phyloP scores from a whole-genome alignment of 306 rosid genomes.

The Corylus heterophylla region DNA sequence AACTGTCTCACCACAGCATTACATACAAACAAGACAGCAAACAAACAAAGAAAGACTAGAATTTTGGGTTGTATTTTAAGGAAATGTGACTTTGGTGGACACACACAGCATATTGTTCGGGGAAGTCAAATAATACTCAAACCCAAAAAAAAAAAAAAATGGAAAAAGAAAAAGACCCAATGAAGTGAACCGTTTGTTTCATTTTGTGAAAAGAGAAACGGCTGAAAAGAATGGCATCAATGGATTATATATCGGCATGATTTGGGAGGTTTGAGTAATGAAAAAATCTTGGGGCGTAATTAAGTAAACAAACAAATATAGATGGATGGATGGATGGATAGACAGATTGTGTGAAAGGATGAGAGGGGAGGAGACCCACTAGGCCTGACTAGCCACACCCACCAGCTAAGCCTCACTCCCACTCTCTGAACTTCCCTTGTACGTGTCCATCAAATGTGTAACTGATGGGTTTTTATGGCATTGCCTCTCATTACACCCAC shows the following conservation, averaged over 20 bases:
- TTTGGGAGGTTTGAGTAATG: slow-evolving; percentile 56
- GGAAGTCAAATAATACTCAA: neutral
- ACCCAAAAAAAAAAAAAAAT: neutral
- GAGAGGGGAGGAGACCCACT: neutral
- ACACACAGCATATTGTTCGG: neutral
- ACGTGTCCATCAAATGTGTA: slow-evolving; percentile 34
- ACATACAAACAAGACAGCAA: slow-evolving; percentile 17
- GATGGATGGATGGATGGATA: too few species aligned
- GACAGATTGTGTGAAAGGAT: too few species aligned
- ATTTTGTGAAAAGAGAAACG: slow-evolving; percentile 40
- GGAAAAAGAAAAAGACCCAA: neutral
- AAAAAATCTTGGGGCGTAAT: slow-evolving; percentile 47
- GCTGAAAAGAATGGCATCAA: slow-evolving; percentile 29
- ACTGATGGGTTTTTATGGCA: slow-evolving; percentile 71
- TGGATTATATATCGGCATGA: slow-evolving; percentile 43
- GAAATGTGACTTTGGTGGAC: slow-evolving; percentile 19
- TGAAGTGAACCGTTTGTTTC: neutral
- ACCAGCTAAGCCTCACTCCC: neutral
- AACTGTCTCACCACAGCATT: slow-evolving; percentile 8
- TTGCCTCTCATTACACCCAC: slow-evolving; percentile 19
- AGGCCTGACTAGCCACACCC: slow-evolving; percentile 21
- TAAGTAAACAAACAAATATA: neutral
- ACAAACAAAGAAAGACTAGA: slow-evolving; percentile 29
- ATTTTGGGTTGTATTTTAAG: slow-evolving; percentile 22
- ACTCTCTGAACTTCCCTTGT: neutral